Evolutionary conservation across 140 eudicot species (phyloP), one percentile per base, ranked within the genome.

Genomic region (Stevia rebaudiana): DNA sequence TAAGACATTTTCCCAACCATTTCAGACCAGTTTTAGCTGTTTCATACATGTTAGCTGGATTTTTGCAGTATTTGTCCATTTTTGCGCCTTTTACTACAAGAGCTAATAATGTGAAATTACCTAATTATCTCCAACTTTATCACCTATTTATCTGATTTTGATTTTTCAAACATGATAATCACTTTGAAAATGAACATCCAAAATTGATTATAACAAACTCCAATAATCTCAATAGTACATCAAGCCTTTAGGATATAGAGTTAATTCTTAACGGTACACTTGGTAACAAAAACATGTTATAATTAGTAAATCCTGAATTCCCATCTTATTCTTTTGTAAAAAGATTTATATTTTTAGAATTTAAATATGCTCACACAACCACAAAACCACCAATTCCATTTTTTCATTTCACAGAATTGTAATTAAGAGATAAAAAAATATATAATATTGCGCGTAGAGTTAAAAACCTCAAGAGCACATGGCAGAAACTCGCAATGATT

Each of bases 391-490:
- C 12, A 67, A 8, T 23, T 35, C 10, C 31, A 10, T 36, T 6
- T 40, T 53, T 53, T 10, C 5, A 53, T 54, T 25, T 68, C 24
- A 1, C 12, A 41, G 56, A 19, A 25, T 41, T 48, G 31, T 12
- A 22, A 25, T 59, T 39, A 5, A 41, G 60, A 66, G 39, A 63
- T 19, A 9, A 30, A 37, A 66, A 30, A 30, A 24, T 66, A 62
- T 49, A 6, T 55, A 57, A 78, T 35, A 65, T 19, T 36, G 36
- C 35, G 59, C 53, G 60, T 23, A 63, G 24, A 53, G 30, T 67
- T 54, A 44, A 61, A 82, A 58, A 90, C 97, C 97, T 90, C 95
- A 57, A 86, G 89, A 42, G 86, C 87, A 71, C 82, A 58, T 23
- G 97, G 97, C 58, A 86, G 68, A 60, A 84, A 65, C 41, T 82